phyloP scores from a whole-genome alignment of 108 stramenopile genomes.

The Nitzschia palea region DNA sequence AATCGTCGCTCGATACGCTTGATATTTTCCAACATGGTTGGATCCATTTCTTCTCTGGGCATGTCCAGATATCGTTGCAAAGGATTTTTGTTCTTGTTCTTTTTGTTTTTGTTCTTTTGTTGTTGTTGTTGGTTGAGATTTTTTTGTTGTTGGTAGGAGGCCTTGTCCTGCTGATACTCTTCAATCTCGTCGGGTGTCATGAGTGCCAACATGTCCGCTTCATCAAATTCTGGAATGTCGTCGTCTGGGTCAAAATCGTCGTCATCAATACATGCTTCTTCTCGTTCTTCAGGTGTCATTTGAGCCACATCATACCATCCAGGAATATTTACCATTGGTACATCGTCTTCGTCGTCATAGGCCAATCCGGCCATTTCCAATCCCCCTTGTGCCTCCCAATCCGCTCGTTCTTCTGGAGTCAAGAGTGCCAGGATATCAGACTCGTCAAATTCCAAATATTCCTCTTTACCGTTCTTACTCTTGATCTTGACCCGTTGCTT shows the following conservation, averaged over 20 bases:
- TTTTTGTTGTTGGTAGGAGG: not conserved
- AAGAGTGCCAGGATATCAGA: constrained; percentile 61
- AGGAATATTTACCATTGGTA: constrained; percentile 7
- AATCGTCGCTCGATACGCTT: constrained; percentile 30
- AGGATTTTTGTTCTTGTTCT: constrained; percentile 3
- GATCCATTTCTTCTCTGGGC: constrained; percentile 11
- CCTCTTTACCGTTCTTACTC: constrained; percentile 53
- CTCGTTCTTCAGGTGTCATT: constrained; percentile 26
- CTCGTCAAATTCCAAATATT: constrained; percentile 73
- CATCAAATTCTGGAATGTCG: constrained; percentile 68
- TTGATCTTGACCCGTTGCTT: constrained; percentile 23
- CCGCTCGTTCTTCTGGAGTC: constrained; percentile 60
- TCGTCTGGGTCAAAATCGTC: constrained; percentile 62
- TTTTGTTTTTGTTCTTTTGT: not conserved
- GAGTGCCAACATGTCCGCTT: constrained; percentile 61
- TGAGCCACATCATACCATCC: constrained; percentile 32
- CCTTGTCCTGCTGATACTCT: constrained; percentile 29
- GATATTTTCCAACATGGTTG: constrained; percentile 20
- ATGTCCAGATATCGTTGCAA: constrained; percentile 5
- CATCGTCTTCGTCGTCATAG: constrained; percentile 4
- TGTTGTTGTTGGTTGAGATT: not conserved
- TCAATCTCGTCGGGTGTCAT: constrained; percentile 55
- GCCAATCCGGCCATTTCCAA: constrained; percentile 11
- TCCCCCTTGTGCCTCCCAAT: constrained; percentile 38
- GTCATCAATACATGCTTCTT: constrained; percentile 44